phyloP scores from a whole-genome alignment of 768 basidiomycete species.

The Tylopilus sp. region DNA sequence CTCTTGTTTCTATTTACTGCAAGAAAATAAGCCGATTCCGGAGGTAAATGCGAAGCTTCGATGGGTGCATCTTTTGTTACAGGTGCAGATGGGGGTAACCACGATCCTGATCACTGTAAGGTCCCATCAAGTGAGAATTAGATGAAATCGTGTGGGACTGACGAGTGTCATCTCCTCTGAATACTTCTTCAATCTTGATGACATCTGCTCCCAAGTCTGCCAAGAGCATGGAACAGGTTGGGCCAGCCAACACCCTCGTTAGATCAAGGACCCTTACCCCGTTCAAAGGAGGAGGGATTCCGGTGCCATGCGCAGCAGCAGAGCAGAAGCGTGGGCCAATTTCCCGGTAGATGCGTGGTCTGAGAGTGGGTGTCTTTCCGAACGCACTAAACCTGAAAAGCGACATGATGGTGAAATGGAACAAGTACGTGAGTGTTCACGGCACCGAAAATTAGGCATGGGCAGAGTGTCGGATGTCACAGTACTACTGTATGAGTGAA shows the following conservation, averaged over 20 bases:
- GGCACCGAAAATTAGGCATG: constrained; percentile 13
- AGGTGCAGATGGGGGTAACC: constrained; percentile 62
- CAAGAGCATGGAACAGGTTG: constrained; percentile 90
- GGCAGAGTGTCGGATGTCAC: constrained; percentile 28
- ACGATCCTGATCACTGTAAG: constrained; percentile 45
- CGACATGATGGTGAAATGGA: constrained; percentile 12
- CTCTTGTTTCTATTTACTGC: constrained; percentile 86
- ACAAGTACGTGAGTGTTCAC: background rate
- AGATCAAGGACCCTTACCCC: constrained; percentile 86
- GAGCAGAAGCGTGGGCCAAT: constrained; percentile 7
- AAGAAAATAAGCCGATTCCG: constrained; percentile 93
- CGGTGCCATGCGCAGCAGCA: constrained; percentile 23
- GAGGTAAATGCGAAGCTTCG: constrained; percentile 62
- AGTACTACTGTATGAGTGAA: constrained; percentile 4
- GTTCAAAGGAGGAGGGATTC: constrained; percentile 74
- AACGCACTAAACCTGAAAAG: background rate
- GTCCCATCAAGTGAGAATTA: constrained; percentile 11
- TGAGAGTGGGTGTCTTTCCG: background rate
- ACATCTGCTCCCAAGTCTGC: constrained; percentile 92
- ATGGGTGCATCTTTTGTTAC: constrained; percentile 44
- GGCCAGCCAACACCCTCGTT: constrained; percentile 88
- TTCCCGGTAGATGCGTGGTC: background rate
- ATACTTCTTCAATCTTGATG: constrained; percentile 83
- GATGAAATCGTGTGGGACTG: constrained; percentile 25
- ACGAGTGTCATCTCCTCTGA: constrained; percentile 88